phyloP scores from a whole-genome alignment of 305 asterid genomes.

The Fraxinus greggii region DNA sequence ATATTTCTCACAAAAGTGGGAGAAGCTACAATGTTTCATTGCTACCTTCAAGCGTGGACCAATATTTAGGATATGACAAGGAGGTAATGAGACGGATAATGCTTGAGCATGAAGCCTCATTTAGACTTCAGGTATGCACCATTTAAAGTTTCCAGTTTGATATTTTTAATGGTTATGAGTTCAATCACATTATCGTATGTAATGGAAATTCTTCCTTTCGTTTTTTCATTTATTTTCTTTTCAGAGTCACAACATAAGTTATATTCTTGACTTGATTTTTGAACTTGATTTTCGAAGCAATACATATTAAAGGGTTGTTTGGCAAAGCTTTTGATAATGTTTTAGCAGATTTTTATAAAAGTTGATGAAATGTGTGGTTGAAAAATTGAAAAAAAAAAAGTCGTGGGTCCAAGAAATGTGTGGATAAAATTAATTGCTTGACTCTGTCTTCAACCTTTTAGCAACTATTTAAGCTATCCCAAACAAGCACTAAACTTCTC shows the following conservation, averaged over 20 bases:
- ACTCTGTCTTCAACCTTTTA: background rate
- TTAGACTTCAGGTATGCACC: slow-evolving; percentile 63
- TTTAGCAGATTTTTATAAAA: too few relatives aligned
- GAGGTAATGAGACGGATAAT: slow-evolving; percentile 54
- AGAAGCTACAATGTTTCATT: slow-evolving; percentile 29
- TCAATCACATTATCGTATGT: background rate
- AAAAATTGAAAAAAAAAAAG: background rate
- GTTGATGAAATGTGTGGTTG: background rate
- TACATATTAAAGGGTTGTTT: background rate
- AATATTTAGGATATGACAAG: slow-evolving; percentile 36
- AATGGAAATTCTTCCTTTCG: slow-evolving; percentile 2
- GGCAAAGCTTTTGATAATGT: background rate
- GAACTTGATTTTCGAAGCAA: background rate
- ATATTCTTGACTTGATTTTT: background rate
- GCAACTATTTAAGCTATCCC: background rate
- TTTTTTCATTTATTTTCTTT: background rate
- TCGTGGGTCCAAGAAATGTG: background rate
- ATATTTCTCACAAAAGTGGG: slow-evolving; percentile 36
- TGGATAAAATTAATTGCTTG: background rate
- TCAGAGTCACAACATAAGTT: background rate
- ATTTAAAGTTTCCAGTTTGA: background rate
- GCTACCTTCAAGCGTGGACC: slow-evolving; percentile 31
- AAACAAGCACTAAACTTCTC: background rate
- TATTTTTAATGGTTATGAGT: background rate
- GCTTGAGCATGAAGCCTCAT: slow-evolving; percentile 66